Base-by-base conservation (phyloP, 2,329 filamentous ascomycete species). In the Colletotrichum euphorbiae region DNA sequence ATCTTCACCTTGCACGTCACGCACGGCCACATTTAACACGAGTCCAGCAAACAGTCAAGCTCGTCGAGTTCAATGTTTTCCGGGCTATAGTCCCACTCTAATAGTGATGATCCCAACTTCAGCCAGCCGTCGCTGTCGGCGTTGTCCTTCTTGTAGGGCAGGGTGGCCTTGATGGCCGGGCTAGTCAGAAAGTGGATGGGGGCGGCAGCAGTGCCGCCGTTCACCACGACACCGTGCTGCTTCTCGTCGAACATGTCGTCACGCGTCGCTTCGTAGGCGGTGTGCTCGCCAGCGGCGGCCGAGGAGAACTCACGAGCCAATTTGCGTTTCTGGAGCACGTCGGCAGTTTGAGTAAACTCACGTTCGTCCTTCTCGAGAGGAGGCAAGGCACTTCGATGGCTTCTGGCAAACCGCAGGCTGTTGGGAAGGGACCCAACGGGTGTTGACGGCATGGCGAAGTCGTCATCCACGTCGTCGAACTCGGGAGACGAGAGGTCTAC, bases 341-440 rank as follows among this genome's bases (percentile, higher is more conserved):
- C 93, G 15, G 96, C 96, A 1, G 94, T 98, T 80, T 97, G 93
- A 6, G 95, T 98, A 76, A 99, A 99, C 79, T 98, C 96, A 76
- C 92, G 93, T 83, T 98, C 95, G 74, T 98, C 95, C 74, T 92
- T 93, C 81, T 98, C 95, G 42, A 98, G 85, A 15, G 94, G 93
- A 58, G 95, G 94, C 71, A 93, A 96, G 24, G 91, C 89, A n/a
- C 91, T 91, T 68, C 92, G 89, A 68, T 78, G 74, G 72, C 80
- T 76, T 74, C 79, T 75, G 66, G 75, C 75, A 69, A 76, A 79
- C 65, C 73, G 76, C 72, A 78, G 78, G 48, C 81, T 80, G 48
- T 83, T 80, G 7, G 90, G 87, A 74, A 91, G 91, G 6, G 89
- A 89, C 11, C 89, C 87, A 62, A 87, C 87, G 12, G 90, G 89